phyloP scores from a whole-genome alignment of 1,284 basidiomycete genomes.

The Marasmius fiardii region DNA sequence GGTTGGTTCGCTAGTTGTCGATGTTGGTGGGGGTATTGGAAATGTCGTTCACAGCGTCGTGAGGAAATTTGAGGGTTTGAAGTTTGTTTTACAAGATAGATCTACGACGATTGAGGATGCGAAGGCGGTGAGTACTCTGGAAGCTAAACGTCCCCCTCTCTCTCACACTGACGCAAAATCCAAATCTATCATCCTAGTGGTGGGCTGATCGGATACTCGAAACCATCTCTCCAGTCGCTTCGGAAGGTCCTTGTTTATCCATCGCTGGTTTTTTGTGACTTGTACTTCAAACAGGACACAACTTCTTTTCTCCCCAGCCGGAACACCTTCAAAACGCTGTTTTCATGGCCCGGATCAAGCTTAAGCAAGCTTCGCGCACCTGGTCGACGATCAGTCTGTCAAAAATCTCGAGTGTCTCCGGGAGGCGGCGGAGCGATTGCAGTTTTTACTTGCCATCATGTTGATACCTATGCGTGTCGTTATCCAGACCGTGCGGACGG shows the following conservation, averaged over 20 bases:
- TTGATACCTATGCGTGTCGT: slow-evolving; percentile 16
- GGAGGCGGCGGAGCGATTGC: slow-evolving; percentile 7
- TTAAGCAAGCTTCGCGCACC: slow-evolving; percentile 16
- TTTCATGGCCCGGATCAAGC: slow-evolving; percentile 11
- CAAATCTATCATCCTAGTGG: not conserved
- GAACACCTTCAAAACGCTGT: not conserved
- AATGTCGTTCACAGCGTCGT: slow-evolving; percentile 15
- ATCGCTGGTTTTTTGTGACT: not conserved
- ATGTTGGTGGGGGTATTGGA: too few relatives aligned
- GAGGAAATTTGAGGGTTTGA: slow-evolving; percentile 16
- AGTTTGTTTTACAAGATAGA: slow-evolving; percentile 24
- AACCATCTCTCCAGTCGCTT: not conserved
- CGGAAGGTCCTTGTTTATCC: not conserved
- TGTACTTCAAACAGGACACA: not conserved
- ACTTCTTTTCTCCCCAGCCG: slow-evolving; percentile 10
- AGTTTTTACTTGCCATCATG: slow-evolving; percentile 10
- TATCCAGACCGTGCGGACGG: not conserved
- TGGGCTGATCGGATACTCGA: slow-evolving; percentile 8
- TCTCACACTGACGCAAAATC: not conserved
- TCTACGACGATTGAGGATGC: slow-evolving; percentile 13
- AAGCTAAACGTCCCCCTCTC: not conserved
- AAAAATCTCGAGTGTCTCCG: slow-evolving; percentile 10
- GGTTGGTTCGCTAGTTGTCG: slow-evolving; percentile 8
- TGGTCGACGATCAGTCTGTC: slow-evolving; percentile 13
- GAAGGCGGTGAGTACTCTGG: slow-evolving; percentile 9